Conservation (phyloP, 2,329 filamentous ascomycete species). For the Aspergillus uvarum region DNA sequence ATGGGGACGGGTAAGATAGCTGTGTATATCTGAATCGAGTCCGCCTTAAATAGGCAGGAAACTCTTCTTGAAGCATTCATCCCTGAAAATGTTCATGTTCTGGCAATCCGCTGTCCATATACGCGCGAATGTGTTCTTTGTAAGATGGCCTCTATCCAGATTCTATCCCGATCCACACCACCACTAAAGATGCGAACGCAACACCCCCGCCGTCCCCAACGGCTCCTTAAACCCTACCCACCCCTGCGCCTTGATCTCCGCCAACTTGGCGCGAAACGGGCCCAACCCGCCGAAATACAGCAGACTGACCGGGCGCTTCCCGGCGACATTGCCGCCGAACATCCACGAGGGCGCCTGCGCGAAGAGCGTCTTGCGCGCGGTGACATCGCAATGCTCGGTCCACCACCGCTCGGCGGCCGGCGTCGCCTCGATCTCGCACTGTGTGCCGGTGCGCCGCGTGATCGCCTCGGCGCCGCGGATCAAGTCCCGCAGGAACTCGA, state of each 20-base stretch:
- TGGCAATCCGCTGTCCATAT: too few relatives aligned
- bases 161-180: too few relatives aligned
- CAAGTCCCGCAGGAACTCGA: conserved; percentile 9
- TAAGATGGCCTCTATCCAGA: too few relatives aligned
- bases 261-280: not conserved
- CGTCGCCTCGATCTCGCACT: conserved; percentile 10
- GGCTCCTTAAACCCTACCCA: not conserved
- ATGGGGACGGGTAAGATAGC: too few relatives aligned
- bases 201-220: not conserved
- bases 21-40: too few relatives aligned
- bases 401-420: conserved; percentile 5
- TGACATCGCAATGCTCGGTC: not conserved
- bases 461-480: not conserved
- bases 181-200: not conserved
- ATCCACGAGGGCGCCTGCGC: not conserved
- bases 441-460: not conserved
- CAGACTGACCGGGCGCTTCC: not conserved
- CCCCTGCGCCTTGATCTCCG: not conserved
- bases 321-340: not conserved
- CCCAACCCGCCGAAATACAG: conserved; percentile 1
- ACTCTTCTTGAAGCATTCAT: too few relatives aligned
- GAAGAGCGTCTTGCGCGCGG: not conserved
- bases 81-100: too few relatives aligned
- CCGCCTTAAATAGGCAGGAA: too few relatives aligned
- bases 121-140: too few relatives aligned